Evolutionary conservation across 2,329 filamentous ascomycete species (phyloP).

Genomic region (Cercospora canescens): DNA sequence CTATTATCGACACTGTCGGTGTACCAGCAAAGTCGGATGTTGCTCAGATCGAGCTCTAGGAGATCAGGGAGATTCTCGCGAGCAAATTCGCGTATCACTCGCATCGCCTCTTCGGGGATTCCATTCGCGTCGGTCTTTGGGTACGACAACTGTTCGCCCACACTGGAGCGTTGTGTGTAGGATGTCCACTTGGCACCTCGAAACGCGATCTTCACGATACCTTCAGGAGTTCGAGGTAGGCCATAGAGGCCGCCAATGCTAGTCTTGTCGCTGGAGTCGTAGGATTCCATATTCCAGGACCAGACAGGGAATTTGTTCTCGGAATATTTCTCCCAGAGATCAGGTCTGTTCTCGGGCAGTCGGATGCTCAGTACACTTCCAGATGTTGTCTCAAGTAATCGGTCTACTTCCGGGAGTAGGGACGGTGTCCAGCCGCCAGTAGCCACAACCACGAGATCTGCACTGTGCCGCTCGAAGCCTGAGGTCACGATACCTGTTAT

Average conservation of each 20-base stretch:
- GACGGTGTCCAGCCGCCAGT: slow-evolving; percentile 33
- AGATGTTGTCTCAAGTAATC: slow-evolving; percentile 50
- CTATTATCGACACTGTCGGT: slow-evolving; percentile 46
- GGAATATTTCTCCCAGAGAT: slow-evolving; percentile 44
- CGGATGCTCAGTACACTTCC: slow-evolving; percentile 49
- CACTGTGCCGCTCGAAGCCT: slow-evolving; percentile 46
- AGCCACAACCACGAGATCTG: slow-evolving; percentile 30
- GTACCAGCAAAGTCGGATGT: slow-evolving; percentile 54
- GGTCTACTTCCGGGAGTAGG: slow-evolving; percentile 44
- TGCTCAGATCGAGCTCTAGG: slow-evolving; percentile 40
- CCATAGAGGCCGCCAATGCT: slow-evolving; percentile 28
- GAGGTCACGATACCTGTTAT: slow-evolving; percentile 28
- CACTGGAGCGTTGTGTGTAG: slow-evolving; percentile 16
- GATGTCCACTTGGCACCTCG: slow-evolving; percentile 33
- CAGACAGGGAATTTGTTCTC: slow-evolving; percentile 51
- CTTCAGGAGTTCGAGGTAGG: slow-evolving; percentile 26
- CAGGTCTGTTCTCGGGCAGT: slow-evolving; percentile 40
- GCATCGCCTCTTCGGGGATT: slow-evolving; percentile 29
- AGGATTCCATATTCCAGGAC: slow-evolving; percentile 30
- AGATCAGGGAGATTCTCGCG: slow-evolving; percentile 47
- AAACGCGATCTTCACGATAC: slow-evolving; percentile 30
- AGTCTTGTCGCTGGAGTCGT: background rate
- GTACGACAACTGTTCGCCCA: slow-evolving; percentile 21
- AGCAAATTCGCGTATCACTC: slow-evolving; percentile 23
- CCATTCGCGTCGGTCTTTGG: slow-evolving; percentile 21